Conservation (phyloP, 2,329 filamentous ascomycete species). For the Aspergillus eucalypticola region DNA sequence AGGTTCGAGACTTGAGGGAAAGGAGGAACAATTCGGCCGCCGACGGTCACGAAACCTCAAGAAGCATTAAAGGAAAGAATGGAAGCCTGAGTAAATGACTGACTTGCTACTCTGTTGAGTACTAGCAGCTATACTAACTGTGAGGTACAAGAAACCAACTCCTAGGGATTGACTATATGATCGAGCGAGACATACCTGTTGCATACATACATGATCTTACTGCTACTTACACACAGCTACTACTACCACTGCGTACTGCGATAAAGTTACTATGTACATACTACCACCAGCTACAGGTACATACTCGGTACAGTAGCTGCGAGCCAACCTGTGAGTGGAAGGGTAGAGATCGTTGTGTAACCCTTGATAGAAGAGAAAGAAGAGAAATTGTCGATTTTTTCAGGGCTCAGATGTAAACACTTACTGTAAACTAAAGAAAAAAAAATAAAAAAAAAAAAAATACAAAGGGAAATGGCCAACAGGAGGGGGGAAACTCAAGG, state of each 20-base stretch:
- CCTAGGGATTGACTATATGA: background rate
- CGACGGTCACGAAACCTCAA: background rate
- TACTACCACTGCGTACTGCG: too few relatives aligned
- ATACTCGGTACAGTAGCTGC: too few relatives aligned
- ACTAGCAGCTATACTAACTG: background rate
- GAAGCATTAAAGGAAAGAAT: background rate
- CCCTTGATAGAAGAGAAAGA: background rate
- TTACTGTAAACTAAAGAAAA: background rate
- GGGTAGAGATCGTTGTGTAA: background rate
- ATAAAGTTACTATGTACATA: too few relatives aligned
- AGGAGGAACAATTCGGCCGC: background rate
- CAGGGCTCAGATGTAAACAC: background rate
- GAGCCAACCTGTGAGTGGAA: background rate
- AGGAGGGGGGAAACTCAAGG: background rate
- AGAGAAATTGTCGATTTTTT: background rate
- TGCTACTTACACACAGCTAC: too few relatives aligned
- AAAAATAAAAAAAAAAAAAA: background rate
- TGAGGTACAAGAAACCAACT: background rate
- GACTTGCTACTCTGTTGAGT: too few relatives aligned
- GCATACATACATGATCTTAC: too few relatives aligned
- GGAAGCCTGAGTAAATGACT: background rate
- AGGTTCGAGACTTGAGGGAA: constrained; percentile 1
- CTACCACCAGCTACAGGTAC: too few relatives aligned
- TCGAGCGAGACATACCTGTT: too few relatives aligned
- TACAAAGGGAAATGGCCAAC: background rate